Base-by-base conservation (phyloP, 1,284 basidiomycete species). In the Inonotus obliquus region DNA sequence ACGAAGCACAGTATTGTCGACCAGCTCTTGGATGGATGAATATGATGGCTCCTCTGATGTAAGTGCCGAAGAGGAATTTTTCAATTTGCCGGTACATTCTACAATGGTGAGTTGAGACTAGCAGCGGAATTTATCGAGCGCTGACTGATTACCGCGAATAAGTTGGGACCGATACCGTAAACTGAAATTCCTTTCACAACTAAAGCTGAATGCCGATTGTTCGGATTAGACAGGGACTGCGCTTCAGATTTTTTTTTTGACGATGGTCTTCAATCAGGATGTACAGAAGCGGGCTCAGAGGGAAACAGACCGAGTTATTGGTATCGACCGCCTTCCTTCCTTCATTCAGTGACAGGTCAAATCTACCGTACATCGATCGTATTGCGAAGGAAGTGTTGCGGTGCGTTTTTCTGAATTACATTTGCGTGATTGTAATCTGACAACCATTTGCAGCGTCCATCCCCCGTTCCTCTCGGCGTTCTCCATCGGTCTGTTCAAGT, bases 361-460 rank as follows among this genome's bases (percentile, higher is more conserved):
- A 54, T 2, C 59, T 73, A 7, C 70, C 72, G 1, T 73, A 71
- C 57, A 63, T 73, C 19, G 59, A 65, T 23, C 72, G 72, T 1
- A 61, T 71, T 2, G 57, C 71, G 23, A 68, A 71, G 52, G 74
- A 75, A 59, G 61, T 67, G 0, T 57, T 70, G n/a, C 65, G 73
- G 56, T 73, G 38, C 39, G 25, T 39, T 19, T 2, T 23, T 7
- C n/a, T 4, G n/a, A n/a, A n/a, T n/a, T n/a, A n/a, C n/a, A n/a
- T n/a, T n/a, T n/a, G n/a, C n/a, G n/a, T 21, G 4, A 32, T 9
- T 35, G 3, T 21, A 19, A 2, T 37, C n/a, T 14, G 27, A 49
- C 48, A 49, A 32, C 5, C 27, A 35, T 19, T 54, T 29, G 29
- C 29, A 54, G 53, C 13, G 19, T 54, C 29, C 29, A 54, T 29